These are phyloP conservation scores for Aspergillus fijiensis DNA, from an alignment of 2,329 filamentous ascomycete genomes.

Conservation along the genomic window DNA sequence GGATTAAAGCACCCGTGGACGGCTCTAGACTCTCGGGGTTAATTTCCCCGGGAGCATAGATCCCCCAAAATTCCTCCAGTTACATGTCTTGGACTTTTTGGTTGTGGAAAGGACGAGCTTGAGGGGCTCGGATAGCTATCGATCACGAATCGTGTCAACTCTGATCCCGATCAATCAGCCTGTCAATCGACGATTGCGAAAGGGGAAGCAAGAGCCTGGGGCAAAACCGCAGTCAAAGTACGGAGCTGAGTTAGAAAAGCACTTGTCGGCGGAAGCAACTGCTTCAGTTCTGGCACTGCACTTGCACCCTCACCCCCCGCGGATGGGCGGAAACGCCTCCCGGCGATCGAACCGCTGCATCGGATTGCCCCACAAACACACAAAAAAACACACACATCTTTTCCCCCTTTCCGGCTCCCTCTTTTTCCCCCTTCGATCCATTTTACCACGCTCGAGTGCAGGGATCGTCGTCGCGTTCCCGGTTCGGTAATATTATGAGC, in stretches of 20 bases:
- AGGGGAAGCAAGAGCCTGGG: neutral
- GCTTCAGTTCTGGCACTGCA: no score
- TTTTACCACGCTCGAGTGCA: conserved; percentile 4
- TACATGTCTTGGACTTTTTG: neutral
- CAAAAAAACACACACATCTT: conserved; percentile 2
- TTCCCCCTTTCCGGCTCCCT: conserved; percentile 8
- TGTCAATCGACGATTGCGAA: no score
- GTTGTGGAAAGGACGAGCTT: neutral
- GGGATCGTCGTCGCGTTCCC: conserved; percentile 3
- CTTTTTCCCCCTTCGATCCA: neutral
- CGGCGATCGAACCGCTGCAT: conserved; percentile 19
- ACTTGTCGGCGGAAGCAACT: neutral
- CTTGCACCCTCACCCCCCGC: neutral
- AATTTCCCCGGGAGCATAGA: neutral
- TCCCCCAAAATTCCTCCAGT: neutral
- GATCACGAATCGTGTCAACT: neutral
- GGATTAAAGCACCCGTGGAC: neutral
- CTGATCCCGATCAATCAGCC: conserved; percentile 9
- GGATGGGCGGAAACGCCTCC: conserved; percentile 1
- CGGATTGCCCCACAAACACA: conserved; percentile 14
- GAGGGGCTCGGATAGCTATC: neutral
- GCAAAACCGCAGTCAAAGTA: neutral
- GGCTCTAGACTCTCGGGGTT: conserved; percentile 3
- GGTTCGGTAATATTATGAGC: neutral
- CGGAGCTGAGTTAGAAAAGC: neutral